These are phyloP conservation scores for Leccinum rimulosum DNA, from an alignment of 768 basidiomycete species.

Conservation along the genomic window DNA sequence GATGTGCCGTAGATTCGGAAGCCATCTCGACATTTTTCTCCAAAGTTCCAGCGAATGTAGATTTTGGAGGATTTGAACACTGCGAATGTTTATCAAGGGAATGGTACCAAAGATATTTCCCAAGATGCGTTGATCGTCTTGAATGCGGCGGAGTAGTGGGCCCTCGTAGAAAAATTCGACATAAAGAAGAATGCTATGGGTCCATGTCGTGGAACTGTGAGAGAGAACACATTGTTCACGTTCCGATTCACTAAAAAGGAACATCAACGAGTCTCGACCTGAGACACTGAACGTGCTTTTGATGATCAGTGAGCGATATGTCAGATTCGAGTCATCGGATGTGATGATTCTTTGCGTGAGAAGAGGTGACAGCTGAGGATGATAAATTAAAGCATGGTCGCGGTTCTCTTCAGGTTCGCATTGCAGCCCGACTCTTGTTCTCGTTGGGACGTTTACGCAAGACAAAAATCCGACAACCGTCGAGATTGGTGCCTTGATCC, in stretches of 20 bases:
- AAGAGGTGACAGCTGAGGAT: not conserved
- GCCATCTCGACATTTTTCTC: not conserved
- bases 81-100: not conserved
- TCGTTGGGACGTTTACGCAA: slow-evolving; percentile 1
- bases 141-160: not conserved
- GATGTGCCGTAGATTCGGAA: not conserved
- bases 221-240: not conserved
- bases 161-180: not conserved
- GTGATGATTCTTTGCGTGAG: not conserved
- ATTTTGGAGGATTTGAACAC: not conserved
- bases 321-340: not conserved
- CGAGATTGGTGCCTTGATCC: not conserved
- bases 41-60: not conserved
- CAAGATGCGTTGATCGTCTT: not conserved
- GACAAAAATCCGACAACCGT: not conserved
- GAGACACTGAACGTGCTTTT: not conserved
- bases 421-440: not conserved
- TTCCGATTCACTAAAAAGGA: not conserved
- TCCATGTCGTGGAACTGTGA: not conserved
- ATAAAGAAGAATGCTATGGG: not conserved
- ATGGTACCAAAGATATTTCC: not conserved
- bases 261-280: not conserved
- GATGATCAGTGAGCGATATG: not conserved
- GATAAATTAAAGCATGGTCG: no score
- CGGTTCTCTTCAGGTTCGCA: no score